These are phyloP conservation scores for Plasmodium cynomolgi DNA, from an alignment of 169 alveolate genomes.

Conservation along the genomic window DNA sequence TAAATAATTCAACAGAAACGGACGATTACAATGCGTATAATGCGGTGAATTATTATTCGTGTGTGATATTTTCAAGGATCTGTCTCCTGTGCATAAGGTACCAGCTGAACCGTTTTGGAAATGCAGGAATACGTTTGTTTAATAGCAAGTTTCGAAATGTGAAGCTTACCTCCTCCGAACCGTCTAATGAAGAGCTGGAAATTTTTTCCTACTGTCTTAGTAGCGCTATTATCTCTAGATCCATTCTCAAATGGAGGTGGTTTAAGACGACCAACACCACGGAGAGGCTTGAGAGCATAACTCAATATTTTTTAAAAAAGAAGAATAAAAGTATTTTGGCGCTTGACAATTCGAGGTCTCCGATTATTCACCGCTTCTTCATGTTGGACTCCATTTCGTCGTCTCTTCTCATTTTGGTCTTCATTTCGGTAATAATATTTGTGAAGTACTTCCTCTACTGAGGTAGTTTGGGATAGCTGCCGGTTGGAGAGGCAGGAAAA, in stretches of 20 bases:
- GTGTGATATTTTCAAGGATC: constrained; percentile 53
- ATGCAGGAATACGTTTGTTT: constrained; percentile 45
- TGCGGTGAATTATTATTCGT: constrained; percentile 23
- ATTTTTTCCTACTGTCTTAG: constrained; percentile 52
- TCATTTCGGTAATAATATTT: constrained; percentile 15
- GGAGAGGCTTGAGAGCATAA: constrained; percentile 67
- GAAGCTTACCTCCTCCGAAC: constrained; percentile 56
- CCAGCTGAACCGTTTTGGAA: constrained; percentile 69
- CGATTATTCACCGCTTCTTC: constrained; percentile 46
- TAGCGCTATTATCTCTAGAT: constrained; percentile 59
- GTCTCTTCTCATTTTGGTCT: constrained; percentile 18
- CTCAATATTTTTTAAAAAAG: constrained; percentile 61
- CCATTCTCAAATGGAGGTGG: constrained; percentile 57
- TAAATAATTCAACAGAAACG: neutral
- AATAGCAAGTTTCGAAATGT: constrained; percentile 48
- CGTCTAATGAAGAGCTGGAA: constrained; percentile 57
- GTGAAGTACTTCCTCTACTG: constrained; percentile 37
- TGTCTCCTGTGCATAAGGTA: constrained; percentile 58
- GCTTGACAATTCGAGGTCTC: constrained; percentile 63
- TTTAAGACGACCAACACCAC: constrained; percentile 52
- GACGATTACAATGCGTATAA: neutral
- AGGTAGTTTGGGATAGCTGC: neutral
- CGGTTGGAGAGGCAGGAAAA: neutral
- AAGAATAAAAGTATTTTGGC: constrained; percentile 66
- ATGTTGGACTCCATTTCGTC: constrained; percentile 68